A percentile compares a stretch with the other conserved stretches of the same genome.
Evolutionary conservation across 2,329 filamentous ascomycete genomes (phyloP).

Genomic region (Rosellinia necatrix): DNA sequence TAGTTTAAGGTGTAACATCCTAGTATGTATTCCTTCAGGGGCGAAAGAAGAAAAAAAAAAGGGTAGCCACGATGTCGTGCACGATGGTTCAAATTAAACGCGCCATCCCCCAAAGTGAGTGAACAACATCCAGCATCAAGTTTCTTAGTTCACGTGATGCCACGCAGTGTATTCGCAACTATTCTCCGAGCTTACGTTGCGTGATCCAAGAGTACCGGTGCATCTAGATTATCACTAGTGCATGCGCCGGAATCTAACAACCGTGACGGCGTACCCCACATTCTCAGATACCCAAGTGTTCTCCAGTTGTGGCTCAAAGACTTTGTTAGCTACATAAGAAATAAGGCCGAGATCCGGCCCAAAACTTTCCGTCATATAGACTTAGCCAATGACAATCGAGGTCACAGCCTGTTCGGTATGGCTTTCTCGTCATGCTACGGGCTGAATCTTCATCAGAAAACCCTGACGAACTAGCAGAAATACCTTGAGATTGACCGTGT

Average conservation of each 20-base stretch:
- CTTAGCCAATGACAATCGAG: neutral
- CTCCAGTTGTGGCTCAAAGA: neutral
- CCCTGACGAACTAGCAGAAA: no score
- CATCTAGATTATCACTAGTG: neutral
- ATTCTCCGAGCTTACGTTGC: no score
- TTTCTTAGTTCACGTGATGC: constrained; percentile 1
- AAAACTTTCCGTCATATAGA: neutral
- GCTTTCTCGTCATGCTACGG: no score
- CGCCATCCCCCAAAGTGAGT: neutral
- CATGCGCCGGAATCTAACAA: no score
- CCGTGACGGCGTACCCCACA: constrained; percentile 13
- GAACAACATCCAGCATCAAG: neutral
- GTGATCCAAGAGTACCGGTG: neutral
- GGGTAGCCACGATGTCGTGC: neutral
- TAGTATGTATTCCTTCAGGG: no score
- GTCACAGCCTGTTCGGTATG: no score
- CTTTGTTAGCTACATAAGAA: neutral
- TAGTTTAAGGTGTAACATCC: no score
- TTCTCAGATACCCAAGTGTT: constrained; percentile 1
- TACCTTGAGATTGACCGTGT: no score
- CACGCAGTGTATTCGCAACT: neutral
- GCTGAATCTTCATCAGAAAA: no score
- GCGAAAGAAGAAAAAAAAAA: neutral
- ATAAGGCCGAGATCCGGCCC: neutral
- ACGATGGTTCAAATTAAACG: neutral